These are phyloP conservation scores for Aspergillus bertholletiae DNA, from an alignment of 495 filamentous ascomycete genomes.

Conservation along the genomic window DNA sequence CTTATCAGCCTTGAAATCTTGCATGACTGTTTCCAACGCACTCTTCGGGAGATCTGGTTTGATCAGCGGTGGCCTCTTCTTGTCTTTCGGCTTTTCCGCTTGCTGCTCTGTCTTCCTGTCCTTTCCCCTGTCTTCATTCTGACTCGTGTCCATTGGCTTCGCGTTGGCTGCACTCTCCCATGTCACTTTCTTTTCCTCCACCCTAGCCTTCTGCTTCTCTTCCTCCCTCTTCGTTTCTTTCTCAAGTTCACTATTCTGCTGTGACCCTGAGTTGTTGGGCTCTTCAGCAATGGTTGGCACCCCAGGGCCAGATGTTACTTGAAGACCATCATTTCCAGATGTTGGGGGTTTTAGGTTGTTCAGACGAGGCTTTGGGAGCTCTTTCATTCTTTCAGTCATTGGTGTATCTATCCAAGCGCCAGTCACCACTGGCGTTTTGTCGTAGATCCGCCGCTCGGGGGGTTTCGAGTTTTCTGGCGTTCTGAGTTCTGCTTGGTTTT, in stretches of 20 bases:
- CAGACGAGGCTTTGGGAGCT: conserved; percentile 28
- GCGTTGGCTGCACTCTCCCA: neutral
- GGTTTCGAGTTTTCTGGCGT: conserved; percentile 45
- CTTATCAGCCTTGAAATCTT: conserved; percentile 46
- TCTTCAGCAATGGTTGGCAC: neutral
- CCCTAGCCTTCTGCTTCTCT: neutral
- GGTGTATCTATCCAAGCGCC: conserved; percentile 54
- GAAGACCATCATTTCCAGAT: neutral
- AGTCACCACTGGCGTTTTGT: conserved; percentile 48
- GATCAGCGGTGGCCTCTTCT: conserved; percentile 24
- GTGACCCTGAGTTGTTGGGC: neutral
- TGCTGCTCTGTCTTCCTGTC: neutral
- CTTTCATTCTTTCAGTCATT: conserved; percentile 35
- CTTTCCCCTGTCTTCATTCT: neutral
- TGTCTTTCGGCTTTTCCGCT: conserved; percentile 14
- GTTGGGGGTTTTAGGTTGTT: conserved; percentile 22
- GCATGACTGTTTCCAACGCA: conserved; percentile 50
- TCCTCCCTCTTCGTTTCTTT: neutral
- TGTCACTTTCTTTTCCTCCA: neutral
- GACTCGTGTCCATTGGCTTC: neutral
- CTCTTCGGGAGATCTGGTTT: conserved; percentile 47
- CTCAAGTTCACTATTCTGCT: neutral
- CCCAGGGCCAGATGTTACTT: neutral
- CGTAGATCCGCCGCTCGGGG: conserved; percentile 28
- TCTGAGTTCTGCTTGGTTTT: conserved; percentile 15